Evolutionary conservation across 768 basidiomycete species (phyloP), one percentile per base, ranked within the genome.

Genomic region (Lanmaoa pseudosensibilis): DNA sequence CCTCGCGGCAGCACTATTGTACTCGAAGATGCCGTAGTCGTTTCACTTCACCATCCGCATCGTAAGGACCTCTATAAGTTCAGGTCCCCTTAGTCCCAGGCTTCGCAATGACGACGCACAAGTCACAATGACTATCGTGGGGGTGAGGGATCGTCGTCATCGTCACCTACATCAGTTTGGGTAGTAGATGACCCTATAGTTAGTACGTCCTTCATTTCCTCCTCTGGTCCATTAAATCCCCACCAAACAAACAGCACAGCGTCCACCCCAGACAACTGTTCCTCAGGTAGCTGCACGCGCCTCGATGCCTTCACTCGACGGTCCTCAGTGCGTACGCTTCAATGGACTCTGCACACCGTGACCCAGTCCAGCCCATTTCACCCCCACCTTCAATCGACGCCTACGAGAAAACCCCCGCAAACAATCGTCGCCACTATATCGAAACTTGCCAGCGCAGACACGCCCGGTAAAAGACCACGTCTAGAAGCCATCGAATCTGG

Each of bases 81-180:
- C n/a, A n/a, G n/a, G n/a, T n/a, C n/a, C n/a, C n/a, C n/a, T n/a
- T n/a, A n/a, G n/a, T n/a, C n/a, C n/a, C n/a, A n/a, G n/a, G n/a
- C n/a, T n/a, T n/a, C n/a, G n/a, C n/a, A n/a, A n/a, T n/a, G n/a
- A n/a, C n/a, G n/a, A n/a, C n/a, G n/a, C n/a, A n/a, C n/a, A n/a
- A n/a, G n/a, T n/a, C n/a, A n/a, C n/a, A n/a, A n/a, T n/a, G n/a
- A n/a, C n/a, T n/a, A n/a, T n/a, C n/a, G n/a, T n/a, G n/a, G n/a
- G n/a, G n/a, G n/a, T n/a, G n/a, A n/a, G n/a, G n/a, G n/a, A n/a
- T n/a, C n/a, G n/a, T n/a, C n/a, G n/a, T n/a, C n/a, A n/a, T n/a
- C n/a, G n/a, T n/a, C n/a, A n/a, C n/a, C n/a, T n/a, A n/a, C n/a
- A 41, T 37, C 55, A 77, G 75, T 59, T 23, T 76, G 75, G 75